Evolutionary conservation across 140 eudicot genomes (phyloP).

Genomic region (Bidens hawaiensis): DNA sequence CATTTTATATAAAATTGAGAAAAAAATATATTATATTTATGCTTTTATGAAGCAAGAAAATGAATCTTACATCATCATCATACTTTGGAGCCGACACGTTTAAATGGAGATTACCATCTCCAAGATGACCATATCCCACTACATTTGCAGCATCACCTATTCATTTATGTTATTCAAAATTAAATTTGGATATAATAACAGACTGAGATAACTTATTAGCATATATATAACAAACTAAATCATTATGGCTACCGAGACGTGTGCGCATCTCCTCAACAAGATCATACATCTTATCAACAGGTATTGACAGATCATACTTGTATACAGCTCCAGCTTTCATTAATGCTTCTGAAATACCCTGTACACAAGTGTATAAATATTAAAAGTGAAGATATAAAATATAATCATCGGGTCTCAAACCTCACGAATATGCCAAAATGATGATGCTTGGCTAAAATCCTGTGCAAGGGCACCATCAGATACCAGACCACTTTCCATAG

Average conservation of each 20-base stretch:
- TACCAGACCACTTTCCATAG: slow-evolving; percentile 81
- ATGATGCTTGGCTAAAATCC: slow-evolving; percentile 81
- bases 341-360: slow-evolving; percentile 95
- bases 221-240: not conserved
- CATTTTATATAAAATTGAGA: not conserved
- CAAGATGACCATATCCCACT: slow-evolving; percentile 95
- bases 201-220: not conserved
- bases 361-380: slow-evolving; percentile 14
- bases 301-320: slow-evolving; percentile 90
- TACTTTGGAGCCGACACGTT: slow-evolving; percentile 69
- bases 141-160: slow-evolving; percentile 73
- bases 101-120: slow-evolving; percentile 95
- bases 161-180: not conserved
- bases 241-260: slow-evolving; percentile 58
- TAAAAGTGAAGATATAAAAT: not conserved
- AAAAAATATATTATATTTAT: too few relatives aligned
- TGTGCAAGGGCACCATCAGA: slow-evolving; percentile 91
- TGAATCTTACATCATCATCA: slow-evolving; percentile 61
- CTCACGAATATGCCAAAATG: slow-evolving; percentile 99
- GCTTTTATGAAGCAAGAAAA: not conserved
- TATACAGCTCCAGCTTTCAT: slow-evolving; percentile 95
- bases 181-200: slow-evolving; percentile 4
- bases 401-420: slow-evolving; percentile 21
- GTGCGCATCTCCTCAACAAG: slow-evolving; percentile 84
- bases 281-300: slow-evolving; percentile 80